Percentiles rank a stretch among this genome's conserved stretches.
phyloP scores from a whole-genome alignment of 2,329 filamentous ascomycete species.

The Colletotrichum lupini region DNA sequence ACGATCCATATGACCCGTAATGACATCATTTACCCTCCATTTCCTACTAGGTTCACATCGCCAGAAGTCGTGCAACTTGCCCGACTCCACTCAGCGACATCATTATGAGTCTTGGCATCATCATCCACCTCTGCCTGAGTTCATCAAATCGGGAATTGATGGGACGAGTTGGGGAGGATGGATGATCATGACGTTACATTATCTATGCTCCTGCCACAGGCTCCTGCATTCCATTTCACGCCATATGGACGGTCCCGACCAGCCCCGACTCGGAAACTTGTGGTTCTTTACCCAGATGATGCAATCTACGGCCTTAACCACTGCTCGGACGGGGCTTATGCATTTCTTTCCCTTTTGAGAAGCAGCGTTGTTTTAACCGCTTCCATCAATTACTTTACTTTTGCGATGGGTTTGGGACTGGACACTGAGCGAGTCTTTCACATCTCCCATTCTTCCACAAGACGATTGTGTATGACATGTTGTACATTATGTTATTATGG shows the following conservation, averaged over 20 bases:
- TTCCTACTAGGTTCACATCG: background rate
- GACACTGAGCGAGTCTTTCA: no score
- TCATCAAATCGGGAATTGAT: background rate
- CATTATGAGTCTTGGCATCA: slow-evolving; percentile 21
- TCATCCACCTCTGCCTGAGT: background rate
- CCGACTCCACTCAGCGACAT: slow-evolving; percentile 16
- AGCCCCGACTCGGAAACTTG: no score
- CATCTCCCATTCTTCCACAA: no score
- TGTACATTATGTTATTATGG: background rate
- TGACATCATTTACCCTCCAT: slow-evolving; percentile 19
- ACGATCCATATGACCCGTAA: slow-evolving; percentile 18
- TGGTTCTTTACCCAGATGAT: no score
- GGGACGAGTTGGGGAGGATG: background rate
- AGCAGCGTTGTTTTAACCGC: no score
- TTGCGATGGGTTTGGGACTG: no score
- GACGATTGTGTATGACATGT: background rate
- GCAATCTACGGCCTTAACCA: no score
- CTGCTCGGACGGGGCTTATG: no score
- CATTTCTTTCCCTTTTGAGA: no score
- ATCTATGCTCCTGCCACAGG: no score
- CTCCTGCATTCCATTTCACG: background rate
- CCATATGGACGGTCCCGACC: no score
- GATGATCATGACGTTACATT: background rate
- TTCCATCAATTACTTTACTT: no score
- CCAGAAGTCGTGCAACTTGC: background rate